phyloP scores from a whole-genome alignment of 2,329 filamentous ascomycete species.

The Aspergillus niger region DNA sequence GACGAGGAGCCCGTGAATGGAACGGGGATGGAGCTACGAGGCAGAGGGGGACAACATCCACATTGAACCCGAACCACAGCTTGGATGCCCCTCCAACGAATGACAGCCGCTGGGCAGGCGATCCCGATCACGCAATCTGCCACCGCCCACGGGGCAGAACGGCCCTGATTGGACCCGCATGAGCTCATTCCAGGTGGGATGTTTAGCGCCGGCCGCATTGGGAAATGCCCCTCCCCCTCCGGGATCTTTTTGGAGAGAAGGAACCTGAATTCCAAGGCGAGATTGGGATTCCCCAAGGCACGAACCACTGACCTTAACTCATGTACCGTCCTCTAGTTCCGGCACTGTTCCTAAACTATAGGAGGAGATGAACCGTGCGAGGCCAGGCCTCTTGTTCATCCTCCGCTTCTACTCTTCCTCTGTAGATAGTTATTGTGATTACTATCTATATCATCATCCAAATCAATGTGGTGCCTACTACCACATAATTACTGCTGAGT shows the following conservation, averaged over 20 bases:
- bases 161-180: conserved; percentile 28
- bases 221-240: neutral
- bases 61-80: neutral
- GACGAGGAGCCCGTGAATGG: neutral
- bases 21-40: neutral
- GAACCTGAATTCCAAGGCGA: neutral
- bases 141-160: conserved; percentile 35
- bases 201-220: conserved; percentile 1
- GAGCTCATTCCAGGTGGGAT: conserved; percentile 27
- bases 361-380: neutral
- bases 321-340: neutral
- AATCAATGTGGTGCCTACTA: no score
- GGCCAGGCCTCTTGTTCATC: neutral
- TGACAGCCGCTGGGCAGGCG: conserved; percentile 19
- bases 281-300: neutral
- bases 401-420: neutral
- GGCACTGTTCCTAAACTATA: neutral
- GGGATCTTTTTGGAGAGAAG: neutral
- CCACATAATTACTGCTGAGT: neutral
- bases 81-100: conserved; percentile 15
- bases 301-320: neutral
- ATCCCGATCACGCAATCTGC: conserved; percentile 40
- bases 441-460: neutral
- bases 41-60: neutral
- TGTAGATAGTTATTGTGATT: neutral